Base-by-base conservation (phyloP, 257 asterid species). In the Fraxinus pennsylvanica region DNA sequence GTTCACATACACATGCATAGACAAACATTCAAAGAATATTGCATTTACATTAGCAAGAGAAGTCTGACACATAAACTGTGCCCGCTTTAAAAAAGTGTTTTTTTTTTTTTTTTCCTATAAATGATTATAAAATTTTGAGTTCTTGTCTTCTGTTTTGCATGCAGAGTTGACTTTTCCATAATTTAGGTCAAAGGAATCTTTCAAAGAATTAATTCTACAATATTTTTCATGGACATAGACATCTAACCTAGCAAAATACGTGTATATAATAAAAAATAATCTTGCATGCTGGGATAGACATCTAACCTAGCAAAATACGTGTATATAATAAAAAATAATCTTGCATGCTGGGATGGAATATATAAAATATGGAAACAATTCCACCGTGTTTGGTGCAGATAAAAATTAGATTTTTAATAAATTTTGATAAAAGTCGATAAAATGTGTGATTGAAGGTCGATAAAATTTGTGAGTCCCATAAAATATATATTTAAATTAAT, bases 81-180 rank as follows among this genome's bases (percentile, higher is more conserved):
- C 68, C 68, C 22, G 33, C 68, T 21, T 61, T 7, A 21, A 61
- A 61, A 8, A 54, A 17, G 27, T 2, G 3, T 52, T 30, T 30
- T 30, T 30, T 41, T 17, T 52, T 30, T 30, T 30, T 30, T 41
- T 9, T 2, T 41, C 4, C 13, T 61, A 61, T 3, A 21, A 22
- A 61, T 61, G 68, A 61, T 61, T 61, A 61, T 61, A 61, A 61
- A 61, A n/a, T 9, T 5, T 76, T 72, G 61, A 74, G 74, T 74
- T 77, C 76, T 87, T 88, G 91, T 87, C 91, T 79, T 86, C 19
- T 3, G 72, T 76, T 78, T 22, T 80, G 86, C 85, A 80, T 80
- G 83, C 76, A 90, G 82, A 84, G 92, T 86, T 88, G 94, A 89
- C 92, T 74, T 88, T 82, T 77, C 73, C n/a, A 47, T 21, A 36